Conservation (phyloP, 129 eudicot species). For the Ambrosia trifida region DNA sequence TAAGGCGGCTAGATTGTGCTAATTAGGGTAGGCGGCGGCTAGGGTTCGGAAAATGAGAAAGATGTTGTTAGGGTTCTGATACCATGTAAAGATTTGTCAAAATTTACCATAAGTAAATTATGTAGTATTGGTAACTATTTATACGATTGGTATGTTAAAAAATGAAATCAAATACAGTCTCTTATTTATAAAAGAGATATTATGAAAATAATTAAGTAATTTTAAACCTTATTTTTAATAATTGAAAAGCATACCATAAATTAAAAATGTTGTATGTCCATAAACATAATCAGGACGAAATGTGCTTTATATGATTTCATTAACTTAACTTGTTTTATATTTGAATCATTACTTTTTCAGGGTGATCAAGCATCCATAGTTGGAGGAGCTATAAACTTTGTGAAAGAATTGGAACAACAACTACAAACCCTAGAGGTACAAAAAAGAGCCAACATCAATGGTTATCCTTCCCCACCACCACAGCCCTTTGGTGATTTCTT, state of each 20-base stretch:
- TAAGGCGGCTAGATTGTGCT: neutral
- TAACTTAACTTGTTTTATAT: neutral
- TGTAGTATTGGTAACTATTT: neutral
- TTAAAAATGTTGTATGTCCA: too few species aligned
- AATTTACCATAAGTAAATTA: too few species aligned
- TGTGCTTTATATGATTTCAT: neutral
- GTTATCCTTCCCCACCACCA: constrained; percentile 18
- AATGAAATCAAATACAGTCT: neutral
- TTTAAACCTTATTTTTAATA: neutral
- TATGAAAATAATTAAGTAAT: neutral
- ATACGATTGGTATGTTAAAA: neutral
- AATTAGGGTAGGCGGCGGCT: neutral
- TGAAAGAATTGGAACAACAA: constrained; percentile 60
- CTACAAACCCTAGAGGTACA: constrained; percentile 55
- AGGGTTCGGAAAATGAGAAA: neutral
- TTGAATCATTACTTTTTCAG: constrained; percentile 30
- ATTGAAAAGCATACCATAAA: too few species aligned
- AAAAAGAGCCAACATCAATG: constrained; percentile 28
- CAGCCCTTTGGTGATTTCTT: constrained; percentile 49
- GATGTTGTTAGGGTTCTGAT: too few species aligned
- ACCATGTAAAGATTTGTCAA: too few species aligned
- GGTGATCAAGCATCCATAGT: constrained; percentile 76
- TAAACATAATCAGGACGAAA: too few species aligned
- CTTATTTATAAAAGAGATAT: neutral
- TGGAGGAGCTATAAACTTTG: constrained; percentile 71